Evolutionary conservation across 192 early-diverging fungal genomes (phyloP), one percentile per base, ranked within the genome.

Genomic region (Coemansia sp.): DNA sequence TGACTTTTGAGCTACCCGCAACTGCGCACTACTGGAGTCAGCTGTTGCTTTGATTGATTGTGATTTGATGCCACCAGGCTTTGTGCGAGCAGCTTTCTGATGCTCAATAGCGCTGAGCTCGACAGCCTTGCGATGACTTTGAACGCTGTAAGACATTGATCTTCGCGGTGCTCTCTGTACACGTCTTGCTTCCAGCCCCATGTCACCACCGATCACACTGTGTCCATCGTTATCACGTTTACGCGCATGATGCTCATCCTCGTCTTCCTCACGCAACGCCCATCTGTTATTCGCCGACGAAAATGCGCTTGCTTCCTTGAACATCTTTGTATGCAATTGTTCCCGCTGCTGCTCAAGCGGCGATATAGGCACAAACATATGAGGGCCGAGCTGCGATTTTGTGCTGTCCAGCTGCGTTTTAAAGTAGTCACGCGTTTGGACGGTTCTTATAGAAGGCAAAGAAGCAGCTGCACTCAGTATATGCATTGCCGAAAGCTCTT

Each of bases 291-390:
- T 6, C 16, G 36, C 31, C 3, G 32, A 54, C 60, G 33, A 63
- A 57, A 4, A 57, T 30, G 20, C 57, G 25, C 40, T 42, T 49
- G 59, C 12, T 20, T 61, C 20, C 51, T 59, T 28, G 10, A 20
- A 32, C 12, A 28, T n/a, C 57, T 60, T 67, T 16, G 60, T 51
- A 7, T 61, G 68, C 11, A 45, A 33, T 18, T 75, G 72, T 33
- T 75, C 78, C 25, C 78, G 78, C 49, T 69, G 78, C 56, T 81
- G 78, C 52, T 81, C 78, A 4, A 81, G 63, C 5, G 78, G 78
- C 32, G 78, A 81, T 57, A 81, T 75, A 1, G 78, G 78, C 50
- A 81, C 78, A 33, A 68, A 69, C 78, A 81, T 72, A 10, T 69
- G 72, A 20, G 69, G 20, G 17, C 38, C 67, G 16, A 61, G 57